Percentiles rank a stretch among this genome's conserved stretches.
Evolutionary conservation across 345 rosid genomes (phyloP).

Genomic region (Physaria fendleri): DNA sequence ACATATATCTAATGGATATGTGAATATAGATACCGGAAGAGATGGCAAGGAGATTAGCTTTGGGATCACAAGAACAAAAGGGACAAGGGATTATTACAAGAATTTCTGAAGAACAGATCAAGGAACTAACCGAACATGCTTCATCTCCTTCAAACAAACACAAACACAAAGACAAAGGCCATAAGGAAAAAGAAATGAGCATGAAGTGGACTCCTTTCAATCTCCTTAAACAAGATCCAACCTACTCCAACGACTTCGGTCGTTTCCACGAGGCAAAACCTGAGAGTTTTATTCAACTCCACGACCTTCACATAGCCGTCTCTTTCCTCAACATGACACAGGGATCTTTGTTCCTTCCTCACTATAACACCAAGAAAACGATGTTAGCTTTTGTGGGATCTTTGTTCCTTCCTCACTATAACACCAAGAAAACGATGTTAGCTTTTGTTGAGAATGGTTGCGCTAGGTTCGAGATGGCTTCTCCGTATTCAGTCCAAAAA

Average conservation of each 20-base stretch:
- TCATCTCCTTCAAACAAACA: no score
- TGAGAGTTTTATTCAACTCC: constrained; percentile 31
- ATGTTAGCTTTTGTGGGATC: constrained; percentile 33
- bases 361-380: constrained; percentile 34
- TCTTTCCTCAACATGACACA: constrained; percentile 29
- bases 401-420: constrained; percentile 42
- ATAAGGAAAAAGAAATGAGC: no score
- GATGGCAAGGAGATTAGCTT: no score
- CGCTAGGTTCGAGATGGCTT: constrained; percentile 46
- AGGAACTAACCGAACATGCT: no score
- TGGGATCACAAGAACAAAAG: no score
- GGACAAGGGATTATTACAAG: no score
- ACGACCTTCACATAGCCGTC: constrained; percentile 26
- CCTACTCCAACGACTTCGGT: constrained; percentile 40
- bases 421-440: constrained; percentile 30
- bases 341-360: constrained; percentile 45
- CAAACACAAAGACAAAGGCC: no score
- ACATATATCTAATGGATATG: no score
- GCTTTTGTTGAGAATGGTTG: constrained; percentile 36
- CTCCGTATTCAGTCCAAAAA: constrained; percentile 31
- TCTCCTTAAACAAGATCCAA: no score
- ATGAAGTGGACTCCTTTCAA: no score
- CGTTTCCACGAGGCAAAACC: constrained; percentile 40
- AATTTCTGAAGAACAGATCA: no score
- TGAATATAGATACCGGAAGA: no score